Percentiles rank a stretch among this genome's conserved stretches.
These are phyloP conservation scores for Mangifera indica DNA, from an alignment of 345 rosid genomes.

Conservation along the genomic window DNA sequence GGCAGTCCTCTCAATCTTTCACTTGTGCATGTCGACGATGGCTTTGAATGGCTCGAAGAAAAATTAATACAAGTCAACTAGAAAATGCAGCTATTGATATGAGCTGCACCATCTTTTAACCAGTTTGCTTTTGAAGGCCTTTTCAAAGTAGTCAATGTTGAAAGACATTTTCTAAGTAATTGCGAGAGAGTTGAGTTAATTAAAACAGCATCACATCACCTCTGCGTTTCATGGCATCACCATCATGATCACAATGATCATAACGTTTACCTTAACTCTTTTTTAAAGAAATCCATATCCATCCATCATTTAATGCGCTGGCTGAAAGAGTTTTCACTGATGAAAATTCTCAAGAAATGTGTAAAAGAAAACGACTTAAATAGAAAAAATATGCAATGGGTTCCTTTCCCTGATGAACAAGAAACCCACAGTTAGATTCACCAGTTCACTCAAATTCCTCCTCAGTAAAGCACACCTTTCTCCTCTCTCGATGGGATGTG, in stretches of 20 bases:
- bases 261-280: background rate
- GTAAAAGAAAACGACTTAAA: constrained; percentile 2
- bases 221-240: constrained; percentile 11
- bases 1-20: background rate
- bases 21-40: background rate
- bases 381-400: constrained; percentile 16
- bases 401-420: constrained; percentile 21
- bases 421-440: constrained; percentile 27
- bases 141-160: background rate
- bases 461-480: constrained; percentile 21
- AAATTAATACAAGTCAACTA: background rate
- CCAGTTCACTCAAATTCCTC: constrained; percentile 16
- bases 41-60: background rate
- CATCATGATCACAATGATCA: constrained; percentile 1
- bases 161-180: constrained; percentile 9
- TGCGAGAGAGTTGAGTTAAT: background rate
- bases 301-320: background rate
- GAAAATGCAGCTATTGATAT: background rate
- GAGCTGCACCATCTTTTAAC: background rate
- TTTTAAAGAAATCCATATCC: background rate
- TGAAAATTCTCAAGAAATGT: background rate
- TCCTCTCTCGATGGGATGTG: constrained; percentile 26
- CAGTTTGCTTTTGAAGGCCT: constrained; percentile 1
- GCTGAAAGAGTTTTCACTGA: background rate
- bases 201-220: constrained; percentile 1